Conservation (phyloP, 192 early-diverging fungal species). For the Mortierella claussenii region DNA sequence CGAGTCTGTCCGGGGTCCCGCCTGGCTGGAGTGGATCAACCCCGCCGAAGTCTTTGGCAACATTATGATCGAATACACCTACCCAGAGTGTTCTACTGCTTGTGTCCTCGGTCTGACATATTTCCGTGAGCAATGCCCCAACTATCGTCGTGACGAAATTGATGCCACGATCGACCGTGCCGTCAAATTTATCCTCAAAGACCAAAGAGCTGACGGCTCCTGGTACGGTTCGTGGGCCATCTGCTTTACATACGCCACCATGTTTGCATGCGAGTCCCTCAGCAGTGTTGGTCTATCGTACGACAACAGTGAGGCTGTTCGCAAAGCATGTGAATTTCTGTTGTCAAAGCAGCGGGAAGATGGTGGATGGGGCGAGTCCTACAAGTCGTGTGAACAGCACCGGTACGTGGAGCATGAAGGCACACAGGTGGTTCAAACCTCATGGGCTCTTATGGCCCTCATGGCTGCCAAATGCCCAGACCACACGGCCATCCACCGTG, state of each 20-base stretch:
- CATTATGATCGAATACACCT: constrained; percentile 97
- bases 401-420: constrained; percentile 71
- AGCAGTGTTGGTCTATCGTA: constrained; percentile 86
- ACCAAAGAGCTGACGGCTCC: constrained; percentile 84
- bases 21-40: constrained; percentile 88
- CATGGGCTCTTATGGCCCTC: constrained; percentile 88
- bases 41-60: constrained; percentile 98
- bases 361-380: constrained; percentile 98
- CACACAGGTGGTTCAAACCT: constrained; percentile 93
- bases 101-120: constrained; percentile 85
- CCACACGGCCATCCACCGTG: constrained; percentile 70
- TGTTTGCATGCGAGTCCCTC: constrained; percentile 92
- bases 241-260: constrained; percentile 95
- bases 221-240: constrained; percentile 98
- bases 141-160: constrained; percentile 86
- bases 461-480: constrained; percentile 92
- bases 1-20: constrained; percentile 83
- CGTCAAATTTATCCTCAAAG: constrained; percentile 76
- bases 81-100: constrained; percentile 97
- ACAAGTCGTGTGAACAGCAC: constrained; percentile 83
- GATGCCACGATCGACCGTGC: constrained; percentile 63
- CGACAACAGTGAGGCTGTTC: constrained; percentile 72
- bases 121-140: constrained; percentile 80
- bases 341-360: constrained; percentile 88
- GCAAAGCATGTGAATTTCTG: constrained; percentile 90